Evolutionary conservation across 768 basidiomycete genomes (phyloP), one percentile per base, ranked within the genome.

Genomic region (Psilocybe subaeruginosa): DNA sequence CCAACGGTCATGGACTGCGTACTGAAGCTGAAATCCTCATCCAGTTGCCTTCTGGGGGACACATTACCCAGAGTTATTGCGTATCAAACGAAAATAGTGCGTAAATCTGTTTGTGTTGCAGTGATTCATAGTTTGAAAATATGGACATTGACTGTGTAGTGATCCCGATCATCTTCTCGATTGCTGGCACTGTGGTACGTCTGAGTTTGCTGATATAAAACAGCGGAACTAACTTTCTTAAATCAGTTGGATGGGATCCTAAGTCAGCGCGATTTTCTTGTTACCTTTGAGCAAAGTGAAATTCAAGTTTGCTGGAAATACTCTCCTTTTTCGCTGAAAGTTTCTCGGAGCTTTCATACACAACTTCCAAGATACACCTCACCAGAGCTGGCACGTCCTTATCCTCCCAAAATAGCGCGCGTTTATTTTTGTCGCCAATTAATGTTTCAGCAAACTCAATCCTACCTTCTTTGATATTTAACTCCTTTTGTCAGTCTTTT

Each of bases 101-200:
- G 78, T 74, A 49, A n/a, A 54, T 67, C 11, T 58, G 3, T 48
- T 27, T 12, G 27, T 64, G 4, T n/a, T 16, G 11, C 48, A 37
- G 37, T 54, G 33, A 30, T 54, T 33, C 37, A 17, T 39, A 35
- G n/a, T 11, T 54, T 33, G 16, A 54, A 0, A n/a, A 4, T 37
- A 17, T 54, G 16, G 29, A 29, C n/a, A 39, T 43, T 16, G n/a
- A 16, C 41, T 14, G 14, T 43, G 41, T 62, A 83, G 82, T 66
- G 82, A 82, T 70, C 81, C 82, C 29, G 68, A 82, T 31, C 75
- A 75, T 14, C 70, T 81, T 33, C 67, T 83, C 4, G 81, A 82
- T 60, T 82, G 82, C 62, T 83, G 81, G 81, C 81, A 81, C 33
- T 82, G 81, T 63, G 79, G 80, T 78, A 45, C 68, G 76, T 72